These are phyloP conservation scores for Spathaspora sp. DNA, from an alignment of 1,139 yeast species.

Conservation along the genomic window DNA sequence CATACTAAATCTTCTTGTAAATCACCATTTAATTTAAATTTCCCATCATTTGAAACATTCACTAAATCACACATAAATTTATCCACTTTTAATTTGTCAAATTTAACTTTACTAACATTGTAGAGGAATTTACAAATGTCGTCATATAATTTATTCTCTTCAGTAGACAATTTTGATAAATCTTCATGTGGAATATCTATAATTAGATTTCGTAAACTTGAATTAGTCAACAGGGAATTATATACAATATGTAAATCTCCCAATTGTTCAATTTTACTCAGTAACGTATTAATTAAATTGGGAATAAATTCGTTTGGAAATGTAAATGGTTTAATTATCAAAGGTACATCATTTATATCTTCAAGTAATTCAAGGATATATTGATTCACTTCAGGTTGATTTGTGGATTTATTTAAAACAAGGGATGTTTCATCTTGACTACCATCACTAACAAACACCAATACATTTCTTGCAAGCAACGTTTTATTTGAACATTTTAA, in stretches of 20 bases:
- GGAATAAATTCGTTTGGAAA: constrained; percentile 12
- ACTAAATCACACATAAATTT: constrained; percentile 22
- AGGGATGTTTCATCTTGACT: constrained; percentile 5
- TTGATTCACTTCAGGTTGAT: constrained; percentile 8
- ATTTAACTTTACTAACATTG: constrained; percentile 19
- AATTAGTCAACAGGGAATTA: constrained; percentile 7
- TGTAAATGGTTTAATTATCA: constrained; percentile 15
- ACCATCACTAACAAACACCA: constrained; percentile 8
- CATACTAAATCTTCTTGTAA: constrained; percentile 8
- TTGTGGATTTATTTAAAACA: constrained; percentile 8
- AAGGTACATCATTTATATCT: constrained; percentile 13
- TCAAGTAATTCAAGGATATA: constrained; percentile 11
- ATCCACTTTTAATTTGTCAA: constrained; percentile 20
- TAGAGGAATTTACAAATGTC: constrained; percentile 18
- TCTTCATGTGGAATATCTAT: constrained; percentile 26
- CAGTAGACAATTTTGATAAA: constrained; percentile 12
- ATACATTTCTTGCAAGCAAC: constrained; percentile 12
- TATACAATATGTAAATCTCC: constrained; percentile 21
- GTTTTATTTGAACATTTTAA: constrained; percentile 7
- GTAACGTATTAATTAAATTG: constrained; percentile 14
- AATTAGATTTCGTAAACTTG: constrained; percentile 21
- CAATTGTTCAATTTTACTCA: constrained; percentile 4
- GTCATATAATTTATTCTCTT: constrained; percentile 6
- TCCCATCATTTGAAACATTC: constrained; percentile 13
- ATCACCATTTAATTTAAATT: constrained; percentile 12